Base-by-base conservation (phyloP, 202 grass and related monocot species). In the Elaeis oleifera region DNA sequence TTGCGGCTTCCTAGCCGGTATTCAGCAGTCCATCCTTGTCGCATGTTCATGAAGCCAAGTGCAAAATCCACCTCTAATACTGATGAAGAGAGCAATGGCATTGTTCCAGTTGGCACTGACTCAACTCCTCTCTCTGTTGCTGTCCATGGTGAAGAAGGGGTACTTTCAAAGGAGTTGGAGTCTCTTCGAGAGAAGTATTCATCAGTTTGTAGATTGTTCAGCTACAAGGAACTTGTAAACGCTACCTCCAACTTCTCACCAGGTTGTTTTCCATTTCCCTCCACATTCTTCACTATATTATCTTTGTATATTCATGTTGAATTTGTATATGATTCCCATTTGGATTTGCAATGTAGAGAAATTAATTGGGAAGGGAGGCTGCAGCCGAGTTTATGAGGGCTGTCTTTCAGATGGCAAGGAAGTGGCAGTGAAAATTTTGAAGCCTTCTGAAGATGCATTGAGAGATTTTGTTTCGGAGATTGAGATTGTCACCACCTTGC, bases 281-380 rank as follows among this genome's bases (percentile, higher is more conserved):
- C 36, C 36, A 3, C 36, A 44, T 44, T 44, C 36, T 44, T 44
- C 36, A 44, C 9, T 14, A 14, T 3, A 13, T 44, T 2, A 13
- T 13, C 36, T 44, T 44, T 44, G 36, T 44, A 44, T 44, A 44
- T 3, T 44, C 36, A 13, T 2, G 36, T 44, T 13, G 8, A 44
- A 13, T 44, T 13, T 14, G 36, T 44, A 44, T 44, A 6, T 13
- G 36, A 44, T 14, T 44, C 36, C 9, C 36, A 44, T 44, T 44
- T 62, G n/a, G 21, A 14, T 58, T 77, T 15, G 5, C 48, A 67
- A 73, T 81, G 75, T 69, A 89, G 94, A 82, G 59, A 94, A 87
- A 61, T 70, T 99, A 53, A 89, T 94, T 64, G 94, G 94, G 52
- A 99, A 94, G 50, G 95, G 95, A 39, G 89, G 95, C 62, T 89